Evolutionary conservation across 495 filamentous ascomycete genomes (phyloP), one percentile per base, ranked within the genome.

Genomic region (Halenospora varia): DNA sequence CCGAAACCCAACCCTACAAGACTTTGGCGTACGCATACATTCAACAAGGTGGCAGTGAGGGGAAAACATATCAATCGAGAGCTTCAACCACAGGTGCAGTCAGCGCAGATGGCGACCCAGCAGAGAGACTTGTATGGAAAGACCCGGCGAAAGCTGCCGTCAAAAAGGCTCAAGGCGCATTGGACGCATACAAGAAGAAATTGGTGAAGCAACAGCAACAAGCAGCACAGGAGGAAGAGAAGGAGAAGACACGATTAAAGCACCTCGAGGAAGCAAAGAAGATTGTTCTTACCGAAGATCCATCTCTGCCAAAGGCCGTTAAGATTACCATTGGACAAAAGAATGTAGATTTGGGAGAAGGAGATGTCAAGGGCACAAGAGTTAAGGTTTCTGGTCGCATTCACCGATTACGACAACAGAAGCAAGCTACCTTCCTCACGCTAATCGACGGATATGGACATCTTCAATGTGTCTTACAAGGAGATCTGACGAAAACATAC

Each of bases 381-480:
- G 90, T 97, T 25, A 84, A 85, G 63, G 88, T 97, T 44, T 82
- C 85, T 50, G 94, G 94, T 29, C 81, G 94, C 57, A 88, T 97
- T 29, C 91, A 96, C 73, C 82, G 91, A 41, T 72, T 94, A 63
- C 83, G 92, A 48, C 76, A 77, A 48, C 94, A 97, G 73, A 96
- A 95, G 76, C 86, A 88, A 60, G 81, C 89, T 44, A 84, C 91
- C 44, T 98, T 98, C 73, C 74, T 97, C 61, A 93, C 86, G 10
- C 76, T 98, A 35, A 75, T 85, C 65, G 94, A 97, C 65, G 94
- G 94, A 40, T 93, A 93, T 63, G 93, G 93, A 20, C 85, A 86
- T 63, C 75, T 99, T 58, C 93, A 97, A 78, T 95, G 90, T 61
- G 80, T 98, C 61, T 70, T 99, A 62, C 82, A 88, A 0, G 90